phyloP scores from a whole-genome alignment of 1,284 basidiomycete genomes.

The Anthracocystis setariae region DNA sequence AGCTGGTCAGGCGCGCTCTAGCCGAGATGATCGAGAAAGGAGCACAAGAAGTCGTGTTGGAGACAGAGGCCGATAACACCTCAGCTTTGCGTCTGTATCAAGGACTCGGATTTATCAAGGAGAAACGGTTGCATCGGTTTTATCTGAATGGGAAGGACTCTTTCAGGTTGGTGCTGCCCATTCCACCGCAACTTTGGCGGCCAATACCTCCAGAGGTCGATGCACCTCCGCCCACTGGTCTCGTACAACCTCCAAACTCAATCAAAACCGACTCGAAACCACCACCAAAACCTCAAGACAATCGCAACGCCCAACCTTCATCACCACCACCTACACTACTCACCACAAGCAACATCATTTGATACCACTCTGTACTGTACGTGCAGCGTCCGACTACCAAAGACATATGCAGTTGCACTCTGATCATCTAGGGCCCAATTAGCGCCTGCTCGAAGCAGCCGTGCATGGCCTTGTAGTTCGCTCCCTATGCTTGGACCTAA shows the following conservation, averaged over 20 bases:
- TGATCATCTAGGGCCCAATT: no score
- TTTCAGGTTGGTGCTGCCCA: conserved; percentile 58
- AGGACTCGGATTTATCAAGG: conserved; percentile 90
- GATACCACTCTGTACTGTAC: background rate
- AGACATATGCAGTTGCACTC: no score
- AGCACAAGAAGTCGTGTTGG: conserved; percentile 90
- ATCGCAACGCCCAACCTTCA: background rate
- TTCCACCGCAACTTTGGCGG: conserved; percentile 19
- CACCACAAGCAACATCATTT: background rate
- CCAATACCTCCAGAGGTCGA: conserved; percentile 14
- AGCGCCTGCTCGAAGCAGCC: background rate
- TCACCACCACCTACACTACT: background rate
- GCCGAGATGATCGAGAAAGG: conserved; percentile 81
- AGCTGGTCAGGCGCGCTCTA: conserved; percentile 74
- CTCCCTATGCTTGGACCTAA: background rate
- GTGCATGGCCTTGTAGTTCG: background rate
- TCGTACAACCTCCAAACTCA: conserved; percentile 29
- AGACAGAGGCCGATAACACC: conserved; percentile 94
- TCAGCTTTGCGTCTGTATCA: conserved; percentile 89
- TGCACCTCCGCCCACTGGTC: conserved; percentile 14
- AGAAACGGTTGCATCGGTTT: conserved; percentile 92
- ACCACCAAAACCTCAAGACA: background rate
- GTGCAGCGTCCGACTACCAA: no score
- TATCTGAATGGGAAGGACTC: conserved; percentile 80
- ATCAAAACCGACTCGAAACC: background rate